Percentiles rank a stretch among this genome's conserved stretches.
Conservation (phyloP, 139 green algal species). For the Chlamydomonas sp. region DNA sequence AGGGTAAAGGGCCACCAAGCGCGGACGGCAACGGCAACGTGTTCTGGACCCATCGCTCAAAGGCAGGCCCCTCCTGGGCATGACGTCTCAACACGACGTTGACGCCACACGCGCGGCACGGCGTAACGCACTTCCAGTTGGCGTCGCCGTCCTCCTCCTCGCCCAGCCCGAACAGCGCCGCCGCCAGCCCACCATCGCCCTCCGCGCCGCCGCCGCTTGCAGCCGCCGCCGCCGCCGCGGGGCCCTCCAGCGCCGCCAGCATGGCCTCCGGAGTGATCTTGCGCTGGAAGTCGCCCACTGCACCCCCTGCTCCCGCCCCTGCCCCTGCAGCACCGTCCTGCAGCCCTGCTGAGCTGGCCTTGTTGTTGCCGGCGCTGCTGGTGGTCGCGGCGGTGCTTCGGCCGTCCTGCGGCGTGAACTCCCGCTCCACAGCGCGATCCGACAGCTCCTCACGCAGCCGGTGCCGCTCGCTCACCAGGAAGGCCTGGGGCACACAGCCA, state of each 20-base stretch:
- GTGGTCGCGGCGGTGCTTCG: background rate
- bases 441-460: conserved; percentile 52
- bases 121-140: conserved; percentile 16
- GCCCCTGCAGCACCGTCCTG: background rate
- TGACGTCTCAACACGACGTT: too few species aligned
- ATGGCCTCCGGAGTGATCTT: conserved; percentile 60
- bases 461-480: conserved; percentile 54
- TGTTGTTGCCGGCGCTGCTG: background rate
- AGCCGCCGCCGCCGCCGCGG: background rate
- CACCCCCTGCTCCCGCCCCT: background rate
- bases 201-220: conserved; percentile 3
- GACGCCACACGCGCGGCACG: too few species aligned
- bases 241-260: conserved; percentile 39
- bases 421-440: conserved; percentile 37
- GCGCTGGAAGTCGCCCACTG: conserved; percentile 61
- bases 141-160: background rate
- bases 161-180: background rate
- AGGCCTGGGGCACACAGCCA: conserved; percentile 19
- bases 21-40: too few species aligned
- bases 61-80: too few species aligned
- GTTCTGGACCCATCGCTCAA: too few species aligned
- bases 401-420: conserved; percentile 17
- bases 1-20: too few species aligned
- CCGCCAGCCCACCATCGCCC: background rate
- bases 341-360: background rate